These are phyloP conservation scores for Maudiozyma turicensis DNA, from an alignment of 805 yeast genomes.

Conservation along the genomic window DNA sequence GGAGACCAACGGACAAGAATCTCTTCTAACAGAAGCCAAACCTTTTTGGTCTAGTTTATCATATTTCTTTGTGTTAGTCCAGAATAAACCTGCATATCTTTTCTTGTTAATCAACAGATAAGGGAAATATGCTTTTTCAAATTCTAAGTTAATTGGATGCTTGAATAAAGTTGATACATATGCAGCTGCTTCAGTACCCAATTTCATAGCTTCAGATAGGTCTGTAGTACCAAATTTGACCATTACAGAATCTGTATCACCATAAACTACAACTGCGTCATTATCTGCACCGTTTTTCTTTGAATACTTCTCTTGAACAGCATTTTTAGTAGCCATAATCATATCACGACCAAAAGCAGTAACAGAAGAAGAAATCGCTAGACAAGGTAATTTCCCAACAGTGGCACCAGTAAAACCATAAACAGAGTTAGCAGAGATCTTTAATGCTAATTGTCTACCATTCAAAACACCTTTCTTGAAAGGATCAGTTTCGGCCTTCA, in stretches of 20 bases:
- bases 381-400: slow-evolving; percentile 91
- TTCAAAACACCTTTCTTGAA: slow-evolving; percentile 87
- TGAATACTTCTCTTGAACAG: slow-evolving; percentile 71
- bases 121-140: slow-evolving; percentile 94
- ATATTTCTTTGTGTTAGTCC: slow-evolving; percentile 87
- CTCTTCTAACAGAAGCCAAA: slow-evolving; percentile 96
- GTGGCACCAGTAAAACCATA: slow-evolving; percentile 99
- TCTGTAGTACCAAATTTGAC: slow-evolving; percentile 86
- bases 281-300: slow-evolving; percentile 74
- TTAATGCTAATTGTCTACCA: slow-evolving; percentile 94
- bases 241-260: slow-evolving; percentile 99
- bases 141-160: slow-evolving; percentile 87
- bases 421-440: slow-evolving; percentile 95
- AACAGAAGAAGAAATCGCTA: slow-evolving; percentile 90
- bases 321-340: slow-evolving; percentile 86
- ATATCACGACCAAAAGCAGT: slow-evolving; percentile 94
- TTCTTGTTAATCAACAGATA: slow-evolving; percentile 89
- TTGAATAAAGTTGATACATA: slow-evolving; percentile 70
- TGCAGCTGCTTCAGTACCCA: slow-evolving; percentile 92
- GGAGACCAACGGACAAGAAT: slow-evolving; percentile 89
- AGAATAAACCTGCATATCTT: slow-evolving; percentile 92
- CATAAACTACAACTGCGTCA: slow-evolving; percentile 88
- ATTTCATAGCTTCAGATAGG: slow-evolving; percentile 71
- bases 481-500: slow-evolving; percentile 89
- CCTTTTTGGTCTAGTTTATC: slow-evolving; percentile 99